phyloP scores from a whole-genome alignment of 148 eudicot species.

The Linanthus parryae region DNA sequence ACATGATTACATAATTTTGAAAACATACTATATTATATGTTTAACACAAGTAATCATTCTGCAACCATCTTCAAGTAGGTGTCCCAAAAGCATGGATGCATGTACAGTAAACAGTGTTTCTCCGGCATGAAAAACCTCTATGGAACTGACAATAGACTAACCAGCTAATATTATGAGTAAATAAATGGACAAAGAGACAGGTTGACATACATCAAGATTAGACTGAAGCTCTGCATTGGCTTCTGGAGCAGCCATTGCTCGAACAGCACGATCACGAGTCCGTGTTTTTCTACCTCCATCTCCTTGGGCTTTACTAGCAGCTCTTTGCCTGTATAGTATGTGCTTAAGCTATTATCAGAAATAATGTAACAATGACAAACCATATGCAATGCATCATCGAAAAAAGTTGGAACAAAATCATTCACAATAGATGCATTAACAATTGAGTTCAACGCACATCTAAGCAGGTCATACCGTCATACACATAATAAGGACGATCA shows the following conservation, averaged over 20 bases:
- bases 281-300: conserved; percentile 62
- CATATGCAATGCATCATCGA: not conserved
- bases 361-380: not conserved
- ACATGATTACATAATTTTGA: too few species aligned
- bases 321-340: conserved; percentile 49
- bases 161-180: too few species aligned
- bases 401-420: not conserved
- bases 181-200: conserved; percentile 3
- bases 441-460: too few species aligned
- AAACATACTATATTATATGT: too few species aligned
- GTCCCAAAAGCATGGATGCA: too few species aligned
- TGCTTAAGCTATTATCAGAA: not conserved
- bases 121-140: too few species aligned
- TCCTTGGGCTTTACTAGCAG: conserved; percentile 62
- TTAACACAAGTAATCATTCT: too few species aligned
- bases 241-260: conserved; percentile 83
- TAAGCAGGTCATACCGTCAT: too few species aligned
- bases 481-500: too few species aligned
- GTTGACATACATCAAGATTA: conserved; percentile 76
- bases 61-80: too few species aligned
- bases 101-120: too few species aligned
- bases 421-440: not conserved
- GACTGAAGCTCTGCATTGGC: conserved; percentile 96
- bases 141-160: too few species aligned
- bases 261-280: conserved; percentile 54